phyloP scores from a whole-genome alignment of 345 rosid species.

The Moringa oleifera region DNA sequence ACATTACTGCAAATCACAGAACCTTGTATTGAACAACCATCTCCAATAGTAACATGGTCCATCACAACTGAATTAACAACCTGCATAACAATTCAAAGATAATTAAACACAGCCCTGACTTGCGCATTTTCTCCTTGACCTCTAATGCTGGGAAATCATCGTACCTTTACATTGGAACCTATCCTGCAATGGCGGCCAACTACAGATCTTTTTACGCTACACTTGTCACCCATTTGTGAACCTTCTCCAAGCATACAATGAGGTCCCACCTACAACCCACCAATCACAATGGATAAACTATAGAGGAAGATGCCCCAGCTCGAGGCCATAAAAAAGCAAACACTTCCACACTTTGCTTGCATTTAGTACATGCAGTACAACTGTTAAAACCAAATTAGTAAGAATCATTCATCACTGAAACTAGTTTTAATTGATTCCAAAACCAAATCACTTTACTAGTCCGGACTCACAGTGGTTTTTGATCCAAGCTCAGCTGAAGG shows the following conservation, averaged over 20 bases:
- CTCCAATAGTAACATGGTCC: slow-evolving; percentile 86
- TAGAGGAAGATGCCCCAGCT: neutral
- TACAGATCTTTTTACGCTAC: slow-evolving; percentile 93
- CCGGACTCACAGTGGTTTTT: slow-evolving; percentile 69
- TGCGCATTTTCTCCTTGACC: neutral
- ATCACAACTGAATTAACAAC: slow-evolving; percentile 83
- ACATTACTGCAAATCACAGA: slow-evolving; percentile 89
- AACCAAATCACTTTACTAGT: neutral
- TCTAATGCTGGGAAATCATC: slow-evolving; percentile 8
- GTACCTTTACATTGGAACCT: slow-evolving; percentile 96
- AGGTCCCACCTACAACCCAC: slow-evolving; percentile 72
- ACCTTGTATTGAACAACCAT: slow-evolving; percentile 90
- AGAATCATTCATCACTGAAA: neutral
- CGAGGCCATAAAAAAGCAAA: neutral
- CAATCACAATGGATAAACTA: slow-evolving; percentile 5
- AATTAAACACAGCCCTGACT: neutral
- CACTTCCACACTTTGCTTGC: neutral
- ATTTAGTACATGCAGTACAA: no score
- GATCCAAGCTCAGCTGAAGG: slow-evolving; percentile 81
- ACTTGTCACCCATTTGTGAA: slow-evolving; percentile 93
- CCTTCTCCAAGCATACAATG: slow-evolving; percentile 94
- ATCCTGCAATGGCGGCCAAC: slow-evolving; percentile 94
- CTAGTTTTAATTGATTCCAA: neutral
- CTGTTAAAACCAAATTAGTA: no score
- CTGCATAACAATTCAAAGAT: slow-evolving; percentile 34